phyloP scores from a whole-genome alignment of 2,329 filamentous ascomycete genomes.

The Colletotrichum sp. region DNA sequence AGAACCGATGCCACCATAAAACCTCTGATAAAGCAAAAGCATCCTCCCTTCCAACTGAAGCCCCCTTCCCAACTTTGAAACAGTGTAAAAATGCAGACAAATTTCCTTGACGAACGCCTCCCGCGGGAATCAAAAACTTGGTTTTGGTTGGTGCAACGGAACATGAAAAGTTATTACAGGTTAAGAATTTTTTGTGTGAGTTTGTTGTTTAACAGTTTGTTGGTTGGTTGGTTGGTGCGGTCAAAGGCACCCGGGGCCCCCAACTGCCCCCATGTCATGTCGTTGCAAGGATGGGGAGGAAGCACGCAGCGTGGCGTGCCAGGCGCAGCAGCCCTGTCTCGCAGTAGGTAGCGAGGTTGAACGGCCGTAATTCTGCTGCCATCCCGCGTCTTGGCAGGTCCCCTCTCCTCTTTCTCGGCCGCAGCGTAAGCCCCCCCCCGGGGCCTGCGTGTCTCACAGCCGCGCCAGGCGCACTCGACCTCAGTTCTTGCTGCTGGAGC shows the following conservation, averaged over 20 bases:
- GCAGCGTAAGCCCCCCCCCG: not conserved
- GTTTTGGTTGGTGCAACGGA: not conserved
- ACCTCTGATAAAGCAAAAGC: not conserved
- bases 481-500: slow-evolving; percentile 15
- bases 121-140: not conserved
- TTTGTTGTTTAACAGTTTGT: not conserved
- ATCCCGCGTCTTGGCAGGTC: not conserved
- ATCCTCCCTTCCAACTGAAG: not conserved
- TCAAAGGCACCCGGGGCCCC: not conserved
- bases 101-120: slow-evolving; percentile 5
- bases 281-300: not conserved
- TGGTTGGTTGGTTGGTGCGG: not conserved
- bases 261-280: not conserved
- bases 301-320: not conserved
- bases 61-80: not conserved
- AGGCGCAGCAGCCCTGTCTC: not conserved
- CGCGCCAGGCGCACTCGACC: not conserved
- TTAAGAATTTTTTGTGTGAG: not conserved
- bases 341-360: not conserved
- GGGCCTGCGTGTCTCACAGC: slow-evolving; percentile 2
- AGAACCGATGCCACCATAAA: not conserved
- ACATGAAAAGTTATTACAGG: slow-evolving; percentile 17
- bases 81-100: not conserved
- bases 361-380: not conserved
- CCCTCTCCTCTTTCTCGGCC: slow-evolving; percentile 18